Percentiles rank a stretch among this genome's conserved stretches.
phyloP scores from a whole-genome alignment of 306 rosid species.

The Macrotyloma uniflorum region DNA sequence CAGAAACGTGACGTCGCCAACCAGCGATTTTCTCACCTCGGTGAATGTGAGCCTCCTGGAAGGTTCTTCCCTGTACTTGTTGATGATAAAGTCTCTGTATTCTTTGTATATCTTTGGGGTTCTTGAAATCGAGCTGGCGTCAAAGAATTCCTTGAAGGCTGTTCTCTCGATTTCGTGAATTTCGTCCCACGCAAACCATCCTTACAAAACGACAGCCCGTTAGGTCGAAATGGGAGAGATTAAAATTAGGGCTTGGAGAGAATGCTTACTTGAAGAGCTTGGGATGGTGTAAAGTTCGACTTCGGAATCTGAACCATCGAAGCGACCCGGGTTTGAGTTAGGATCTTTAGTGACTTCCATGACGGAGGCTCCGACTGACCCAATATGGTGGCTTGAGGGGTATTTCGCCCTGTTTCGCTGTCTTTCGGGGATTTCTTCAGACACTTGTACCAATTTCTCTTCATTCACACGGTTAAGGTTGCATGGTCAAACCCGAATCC shows the following conservation, averaged over 20 bases:
- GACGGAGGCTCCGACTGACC: background rate
- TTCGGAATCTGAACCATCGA: slow-evolving; percentile 85
- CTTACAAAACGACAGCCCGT: slow-evolving; percentile 49
- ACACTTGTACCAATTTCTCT: background rate
- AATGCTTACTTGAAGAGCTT: slow-evolving; percentile 73
- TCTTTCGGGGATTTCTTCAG: background rate
- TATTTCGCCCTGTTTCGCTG: background rate
- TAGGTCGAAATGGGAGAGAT: background rate
- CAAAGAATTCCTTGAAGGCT: slow-evolving; percentile 72
- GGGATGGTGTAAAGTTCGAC: slow-evolving; percentile 96
- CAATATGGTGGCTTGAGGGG: too few species aligned
- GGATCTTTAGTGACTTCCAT: background rate
- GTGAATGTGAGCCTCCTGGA: slow-evolving; percentile 82
- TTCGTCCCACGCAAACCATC: slow-evolving; percentile 95
- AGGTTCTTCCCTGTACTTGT: slow-evolving; percentile 88
- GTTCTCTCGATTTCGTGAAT: slow-evolving; percentile 77
- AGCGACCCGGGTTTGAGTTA: background rate
- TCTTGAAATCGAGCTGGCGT: slow-evolving; percentile 70
- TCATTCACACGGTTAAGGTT: background rate
- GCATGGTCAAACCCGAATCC: background rate
- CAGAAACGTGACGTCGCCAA: slow-evolving; percentile 80
- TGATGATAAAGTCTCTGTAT: slow-evolving; percentile 84
- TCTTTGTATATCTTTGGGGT: slow-evolving; percentile 80
- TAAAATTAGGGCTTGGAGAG: slow-evolving; percentile 20
- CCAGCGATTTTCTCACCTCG: slow-evolving; percentile 79